Evolutionary conservation across 2,329 filamentous ascomycete genomes (phyloP).

Genomic region (Cryphonectria radicalis): DNA sequence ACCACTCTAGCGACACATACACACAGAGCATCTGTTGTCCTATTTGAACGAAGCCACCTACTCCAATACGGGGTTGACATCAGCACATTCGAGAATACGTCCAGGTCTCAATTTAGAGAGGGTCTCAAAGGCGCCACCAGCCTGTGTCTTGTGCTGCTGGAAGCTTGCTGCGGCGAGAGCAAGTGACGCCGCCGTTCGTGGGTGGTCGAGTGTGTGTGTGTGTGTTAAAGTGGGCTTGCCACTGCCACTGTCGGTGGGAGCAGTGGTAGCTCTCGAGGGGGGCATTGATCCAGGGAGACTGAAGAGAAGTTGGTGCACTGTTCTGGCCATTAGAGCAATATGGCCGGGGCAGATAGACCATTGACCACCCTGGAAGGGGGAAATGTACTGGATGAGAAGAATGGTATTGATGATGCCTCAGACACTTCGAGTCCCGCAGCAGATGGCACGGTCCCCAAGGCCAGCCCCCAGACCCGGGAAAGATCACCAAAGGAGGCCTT

Average conservation of each 20-base stretch:
- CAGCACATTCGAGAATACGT: not conserved
- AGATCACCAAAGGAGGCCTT: slow-evolving; percentile 43
- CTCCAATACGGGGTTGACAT: not conserved
- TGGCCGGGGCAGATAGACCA: slow-evolving; percentile 18
- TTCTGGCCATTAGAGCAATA: not conserved
- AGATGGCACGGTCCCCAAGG: not conserved
- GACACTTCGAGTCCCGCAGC: not conserved
- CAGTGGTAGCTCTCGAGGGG: not conserved
- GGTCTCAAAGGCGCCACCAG: not conserved
- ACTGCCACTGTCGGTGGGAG: not conserved
- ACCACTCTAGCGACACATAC: not conserved
- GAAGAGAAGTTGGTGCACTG: not conserved
- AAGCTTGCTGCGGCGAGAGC: not conserved
- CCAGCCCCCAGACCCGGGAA: too few relatives aligned
- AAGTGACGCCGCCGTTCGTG: not conserved
- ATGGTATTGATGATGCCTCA: not conserved
- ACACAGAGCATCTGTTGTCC: not conserved
- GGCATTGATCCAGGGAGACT: not conserved
- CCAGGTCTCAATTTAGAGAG: not conserved
- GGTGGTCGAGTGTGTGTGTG: not conserved
- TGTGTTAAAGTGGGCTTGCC: not conserved
- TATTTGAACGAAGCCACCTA: not conserved
- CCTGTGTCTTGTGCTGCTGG: not conserved
- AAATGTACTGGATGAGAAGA: not conserved
- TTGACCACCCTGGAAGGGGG: not conserved